These are phyloP conservation scores for Coniferiporia sulphurascens DNA, from an alignment of 1,284 basidiomycete genomes.

Conservation along the genomic window DNA sequence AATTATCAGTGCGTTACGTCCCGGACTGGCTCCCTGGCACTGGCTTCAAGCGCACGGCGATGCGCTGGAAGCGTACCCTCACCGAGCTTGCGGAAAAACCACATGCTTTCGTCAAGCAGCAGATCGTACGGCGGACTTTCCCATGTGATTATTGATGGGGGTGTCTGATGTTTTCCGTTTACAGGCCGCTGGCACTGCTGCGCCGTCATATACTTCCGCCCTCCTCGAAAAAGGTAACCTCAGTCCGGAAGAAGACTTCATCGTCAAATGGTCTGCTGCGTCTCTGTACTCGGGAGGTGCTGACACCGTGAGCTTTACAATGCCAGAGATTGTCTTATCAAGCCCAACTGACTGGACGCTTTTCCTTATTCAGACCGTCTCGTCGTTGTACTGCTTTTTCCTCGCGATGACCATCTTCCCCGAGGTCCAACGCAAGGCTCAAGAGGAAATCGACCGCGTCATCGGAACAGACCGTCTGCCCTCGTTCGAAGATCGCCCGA, in stretches of 20 bases:
- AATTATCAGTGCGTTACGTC: constrained; percentile 33
- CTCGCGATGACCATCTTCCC: constrained; percentile 28
- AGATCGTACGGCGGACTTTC: constrained; percentile 31
- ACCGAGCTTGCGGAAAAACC: constrained; percentile 32
- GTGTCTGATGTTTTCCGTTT: background rate
- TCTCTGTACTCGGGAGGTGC: constrained; percentile 32
- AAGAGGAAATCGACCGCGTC: constrained; percentile 27
- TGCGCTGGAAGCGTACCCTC: constrained; percentile 30
- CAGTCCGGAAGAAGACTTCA: constrained; percentile 28
- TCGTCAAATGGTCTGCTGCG: constrained; percentile 35
- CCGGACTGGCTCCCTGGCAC: constrained; percentile 49
- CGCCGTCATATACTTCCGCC: constrained; percentile 34
- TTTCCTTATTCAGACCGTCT: constrained; percentile 14
- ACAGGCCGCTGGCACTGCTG: constrained; percentile 35
- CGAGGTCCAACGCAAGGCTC: constrained; percentile 22
- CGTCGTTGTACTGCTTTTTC: constrained; percentile 22
- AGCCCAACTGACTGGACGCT: background rate
- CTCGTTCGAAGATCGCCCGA: constrained; percentile 23
- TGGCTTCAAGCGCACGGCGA: constrained; percentile 39
- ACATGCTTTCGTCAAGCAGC: constrained; percentile 34
- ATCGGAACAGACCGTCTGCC: constrained; percentile 25
- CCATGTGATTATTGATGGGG: background rate
- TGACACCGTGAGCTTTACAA: constrained; percentile 21
- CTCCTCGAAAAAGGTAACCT: constrained; percentile 30
- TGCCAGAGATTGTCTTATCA: background rate